phyloP scores from a whole-genome alignment of 805 yeast species.

The Yarrowia deformans region DNA sequence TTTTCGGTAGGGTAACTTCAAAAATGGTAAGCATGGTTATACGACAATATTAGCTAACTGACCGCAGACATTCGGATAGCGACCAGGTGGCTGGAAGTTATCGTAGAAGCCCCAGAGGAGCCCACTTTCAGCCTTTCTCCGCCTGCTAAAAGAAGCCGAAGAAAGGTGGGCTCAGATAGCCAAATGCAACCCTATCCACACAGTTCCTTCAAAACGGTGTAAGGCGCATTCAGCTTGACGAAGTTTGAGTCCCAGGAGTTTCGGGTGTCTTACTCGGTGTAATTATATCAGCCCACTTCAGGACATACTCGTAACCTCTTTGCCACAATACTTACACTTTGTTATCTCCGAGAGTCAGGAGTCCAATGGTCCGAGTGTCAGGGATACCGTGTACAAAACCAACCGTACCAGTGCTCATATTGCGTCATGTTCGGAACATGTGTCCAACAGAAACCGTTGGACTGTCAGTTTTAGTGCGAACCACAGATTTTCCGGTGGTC shows the following conservation, averaged over 20 bases:
- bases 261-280: not conserved
- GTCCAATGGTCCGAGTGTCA: not conserved
- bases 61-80: too few species aligned
- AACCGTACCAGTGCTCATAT: too few species aligned
- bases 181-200: not conserved
- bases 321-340: not conserved
- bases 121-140: not conserved
- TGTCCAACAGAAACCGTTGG: conserved; percentile 5
- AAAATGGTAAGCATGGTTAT: not conserved
- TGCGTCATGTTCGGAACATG: not conserved
- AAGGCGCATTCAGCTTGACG: not conserved
- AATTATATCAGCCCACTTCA: not conserved
- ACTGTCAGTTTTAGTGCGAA: not conserved
- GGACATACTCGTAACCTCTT: not conserved
- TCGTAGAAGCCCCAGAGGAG: not conserved
- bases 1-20: not conserved
- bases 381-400: not conserved
- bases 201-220: not conserved
- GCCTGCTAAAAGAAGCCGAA: not conserved
- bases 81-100: too few species aligned
- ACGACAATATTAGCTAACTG: too few species aligned
- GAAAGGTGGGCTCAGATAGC: not conserved
- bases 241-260: too few species aligned
- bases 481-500: not conserved
- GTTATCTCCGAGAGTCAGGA: not conserved